These are phyloP conservation scores for Clarireedia homoeocarpa DNA, from an alignment of 2,329 filamentous ascomycete genomes.

Conservation along the genomic window DNA sequence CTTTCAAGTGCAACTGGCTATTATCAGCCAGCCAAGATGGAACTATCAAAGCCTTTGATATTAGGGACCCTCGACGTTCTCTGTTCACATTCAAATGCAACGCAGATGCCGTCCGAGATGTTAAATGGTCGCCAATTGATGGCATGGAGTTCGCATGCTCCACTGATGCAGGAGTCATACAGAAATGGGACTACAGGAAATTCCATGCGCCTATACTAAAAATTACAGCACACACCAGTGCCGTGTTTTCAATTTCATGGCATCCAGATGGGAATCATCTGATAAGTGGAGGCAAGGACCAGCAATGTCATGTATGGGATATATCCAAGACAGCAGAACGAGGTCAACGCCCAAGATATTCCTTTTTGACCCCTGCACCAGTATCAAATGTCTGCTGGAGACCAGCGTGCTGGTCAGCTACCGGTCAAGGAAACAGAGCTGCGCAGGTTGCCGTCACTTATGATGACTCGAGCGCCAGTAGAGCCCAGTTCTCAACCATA, in stretches of 20 bases:
- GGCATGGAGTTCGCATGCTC: slow-evolving; percentile 57
- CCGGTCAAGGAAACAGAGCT: slow-evolving; percentile 49
- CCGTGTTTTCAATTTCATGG: slow-evolving; percentile 55
- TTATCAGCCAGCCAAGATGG: slow-evolving; percentile 59
- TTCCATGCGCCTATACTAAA: slow-evolving; percentile 44
- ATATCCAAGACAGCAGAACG: slow-evolving; percentile 51
- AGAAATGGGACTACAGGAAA: slow-evolving; percentile 58
- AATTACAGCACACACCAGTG: slow-evolving; percentile 54
- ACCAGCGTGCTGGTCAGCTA: slow-evolving; percentile 57
- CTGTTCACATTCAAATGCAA: slow-evolving; percentile 42
- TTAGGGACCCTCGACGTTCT: slow-evolving; percentile 41
- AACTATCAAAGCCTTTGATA: slow-evolving; percentile 53
- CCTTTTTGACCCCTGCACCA: slow-evolving; percentile 52
- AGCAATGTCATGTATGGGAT: slow-evolving; percentile 58
- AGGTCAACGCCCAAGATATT: slow-evolving; percentile 56
- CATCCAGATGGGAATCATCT: slow-evolving; percentile 61
- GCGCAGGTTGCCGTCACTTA: slow-evolving; percentile 57
- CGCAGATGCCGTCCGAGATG: slow-evolving; percentile 50
- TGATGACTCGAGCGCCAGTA: slow-evolving; percentile 46
- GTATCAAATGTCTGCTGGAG: slow-evolving; percentile 55
- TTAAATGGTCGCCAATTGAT: slow-evolving; percentile 57
- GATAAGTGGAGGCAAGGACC: slow-evolving; percentile 54
- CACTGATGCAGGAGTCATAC: slow-evolving; percentile 52
- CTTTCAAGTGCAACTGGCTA: slow-evolving; percentile 48
- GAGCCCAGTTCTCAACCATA: slow-evolving; percentile 49